phyloP scores from a whole-genome alignment of 2,329 filamentous ascomycete species.

The Aspergillus pseudoterreus region DNA sequence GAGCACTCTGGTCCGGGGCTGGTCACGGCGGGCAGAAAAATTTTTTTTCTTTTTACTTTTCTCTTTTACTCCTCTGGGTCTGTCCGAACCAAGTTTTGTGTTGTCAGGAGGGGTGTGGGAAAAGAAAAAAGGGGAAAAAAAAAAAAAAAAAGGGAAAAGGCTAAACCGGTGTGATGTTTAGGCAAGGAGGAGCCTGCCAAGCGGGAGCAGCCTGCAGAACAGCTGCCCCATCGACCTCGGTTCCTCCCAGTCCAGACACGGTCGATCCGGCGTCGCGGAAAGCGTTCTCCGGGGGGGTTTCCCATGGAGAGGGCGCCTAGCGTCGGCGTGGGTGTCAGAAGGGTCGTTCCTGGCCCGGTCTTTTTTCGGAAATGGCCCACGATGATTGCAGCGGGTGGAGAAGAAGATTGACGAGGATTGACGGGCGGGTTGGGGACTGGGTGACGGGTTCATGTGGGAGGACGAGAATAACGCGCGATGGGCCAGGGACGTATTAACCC shows the following conservation, averaged over 20 bases:
- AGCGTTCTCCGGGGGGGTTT: constrained; percentile 13
- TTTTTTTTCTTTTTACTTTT: too few relatives aligned
- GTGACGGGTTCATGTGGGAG: neutral
- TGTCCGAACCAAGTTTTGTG: too few relatives aligned
- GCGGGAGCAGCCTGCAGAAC: too few relatives aligned
- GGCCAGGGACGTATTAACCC: constrained; percentile 12
- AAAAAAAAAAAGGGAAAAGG: too few relatives aligned
- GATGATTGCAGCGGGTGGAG: neutral
- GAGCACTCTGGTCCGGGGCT: neutral
- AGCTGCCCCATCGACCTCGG: constrained; percentile 1
- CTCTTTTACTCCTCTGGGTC: too few relatives aligned
- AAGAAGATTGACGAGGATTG: neutral
- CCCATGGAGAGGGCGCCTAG: constrained; percentile 3
- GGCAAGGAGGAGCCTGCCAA: constrained; percentile 1
- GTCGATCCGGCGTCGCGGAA: constrained; percentile 9
- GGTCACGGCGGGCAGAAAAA: neutral
- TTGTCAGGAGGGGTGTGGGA: too few relatives aligned
- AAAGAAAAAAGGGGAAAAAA: too few relatives aligned
- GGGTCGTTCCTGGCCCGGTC: neutral
- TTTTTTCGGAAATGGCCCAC: constrained; percentile 1
- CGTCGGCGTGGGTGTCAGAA: constrained; percentile 1
- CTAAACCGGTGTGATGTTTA: constrained; percentile 2
- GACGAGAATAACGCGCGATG: neutral
- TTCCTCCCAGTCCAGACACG: neutral
- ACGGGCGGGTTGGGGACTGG: neutral